phyloP scores from a whole-genome alignment of 2,329 filamentous ascomycete species.

The Pleurostoma richardsiae region DNA sequence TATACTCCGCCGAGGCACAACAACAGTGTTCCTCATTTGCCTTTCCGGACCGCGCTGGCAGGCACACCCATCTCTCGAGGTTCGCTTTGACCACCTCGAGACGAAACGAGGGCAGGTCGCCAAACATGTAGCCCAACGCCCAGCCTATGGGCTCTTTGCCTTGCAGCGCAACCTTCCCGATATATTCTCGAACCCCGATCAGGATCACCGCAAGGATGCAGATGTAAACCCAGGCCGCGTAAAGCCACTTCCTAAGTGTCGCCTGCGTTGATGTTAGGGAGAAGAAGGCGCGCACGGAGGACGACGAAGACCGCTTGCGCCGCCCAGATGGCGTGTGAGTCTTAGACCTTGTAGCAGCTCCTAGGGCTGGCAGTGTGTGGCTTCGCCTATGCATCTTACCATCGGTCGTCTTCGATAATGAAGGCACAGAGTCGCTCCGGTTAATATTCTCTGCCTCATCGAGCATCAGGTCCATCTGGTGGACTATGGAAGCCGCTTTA shows the following conservation, averaged over 20 bases:
- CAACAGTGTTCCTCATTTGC: conserved; percentile 3
- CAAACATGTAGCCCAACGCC: conserved; percentile 85
- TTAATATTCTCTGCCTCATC: not conserved
- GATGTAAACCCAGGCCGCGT: conserved; percentile 73
- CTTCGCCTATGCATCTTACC: conserved; percentile 20
- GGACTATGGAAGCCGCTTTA: not conserved
- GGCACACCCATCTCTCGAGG: conserved; percentile 69
- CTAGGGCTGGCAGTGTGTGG: conserved; percentile 47
- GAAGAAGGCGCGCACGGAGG: conserved; percentile 67
- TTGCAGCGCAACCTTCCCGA: conserved; percentile 61
- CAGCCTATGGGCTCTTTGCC: conserved; percentile 83
- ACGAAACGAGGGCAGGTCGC: conserved; percentile 68
- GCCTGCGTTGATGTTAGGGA: conserved; percentile 78
- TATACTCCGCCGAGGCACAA: not conserved
- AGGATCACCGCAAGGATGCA: conserved; percentile 63
- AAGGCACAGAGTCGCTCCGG: not conserved
- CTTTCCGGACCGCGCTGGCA: conserved; percentile 44
- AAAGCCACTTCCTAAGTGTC: conserved; percentile 71
- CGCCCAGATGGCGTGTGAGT: conserved; percentile 59
- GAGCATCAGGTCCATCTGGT: not conserved
- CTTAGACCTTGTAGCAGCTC: conserved; percentile 28
- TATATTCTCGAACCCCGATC: conserved; percentile 64
- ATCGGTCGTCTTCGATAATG: not conserved
- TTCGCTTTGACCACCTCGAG: conserved; percentile 65
- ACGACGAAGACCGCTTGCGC: conserved; percentile 59